Conservation (phyloP, 805 yeast species). For the Candida jianshihensis region DNA sequence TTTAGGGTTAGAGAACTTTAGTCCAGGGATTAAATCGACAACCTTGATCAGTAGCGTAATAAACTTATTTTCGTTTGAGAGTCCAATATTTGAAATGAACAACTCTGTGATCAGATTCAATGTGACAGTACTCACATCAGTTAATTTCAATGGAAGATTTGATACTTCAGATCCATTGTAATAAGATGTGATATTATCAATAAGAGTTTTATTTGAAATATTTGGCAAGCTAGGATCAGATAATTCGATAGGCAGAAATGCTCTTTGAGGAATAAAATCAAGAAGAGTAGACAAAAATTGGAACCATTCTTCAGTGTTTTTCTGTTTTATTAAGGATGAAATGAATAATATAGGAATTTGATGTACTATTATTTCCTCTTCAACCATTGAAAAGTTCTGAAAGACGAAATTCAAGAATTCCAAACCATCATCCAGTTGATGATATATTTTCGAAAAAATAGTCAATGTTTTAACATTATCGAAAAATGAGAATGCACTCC, state of each 20-base stretch:
- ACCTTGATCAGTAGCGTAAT: constrained; percentile 30
- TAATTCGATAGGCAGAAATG: constrained; percentile 48
- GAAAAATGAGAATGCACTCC: constrained; percentile 62
- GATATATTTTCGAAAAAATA: constrained; percentile 65
- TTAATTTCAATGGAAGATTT: constrained; percentile 33
- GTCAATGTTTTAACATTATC: constrained; percentile 78
- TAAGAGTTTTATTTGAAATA: constrained; percentile 14
- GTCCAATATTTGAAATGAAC: constrained; percentile 17
- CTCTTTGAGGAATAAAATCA: constrained; percentile 55
- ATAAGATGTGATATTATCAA: constrained; percentile 26
- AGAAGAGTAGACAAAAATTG: constrained; percentile 36
- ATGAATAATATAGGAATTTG: constrained; percentile 72
- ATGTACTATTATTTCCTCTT: constrained; percentile 74
- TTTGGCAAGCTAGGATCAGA: constrained; percentile 20
- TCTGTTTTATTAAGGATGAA: constrained; percentile 29
- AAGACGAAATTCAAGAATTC: constrained; percentile 54
- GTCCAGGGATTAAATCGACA: constrained; percentile 41
- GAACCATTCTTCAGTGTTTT: constrained; percentile 26
- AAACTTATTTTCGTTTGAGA: constrained; percentile 21
- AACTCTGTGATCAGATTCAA: constrained; percentile 26
- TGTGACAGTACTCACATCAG: constrained; percentile 37
- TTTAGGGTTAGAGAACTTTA: constrained; percentile 27
- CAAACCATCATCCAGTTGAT: constrained; percentile 34
- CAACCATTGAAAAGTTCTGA: constrained; percentile 63
- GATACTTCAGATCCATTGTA: constrained; percentile 25